Evolutionary conservation across 192 early-diverging fungal species (phyloP).

Genomic region (Thamnidium elegans): DNA sequence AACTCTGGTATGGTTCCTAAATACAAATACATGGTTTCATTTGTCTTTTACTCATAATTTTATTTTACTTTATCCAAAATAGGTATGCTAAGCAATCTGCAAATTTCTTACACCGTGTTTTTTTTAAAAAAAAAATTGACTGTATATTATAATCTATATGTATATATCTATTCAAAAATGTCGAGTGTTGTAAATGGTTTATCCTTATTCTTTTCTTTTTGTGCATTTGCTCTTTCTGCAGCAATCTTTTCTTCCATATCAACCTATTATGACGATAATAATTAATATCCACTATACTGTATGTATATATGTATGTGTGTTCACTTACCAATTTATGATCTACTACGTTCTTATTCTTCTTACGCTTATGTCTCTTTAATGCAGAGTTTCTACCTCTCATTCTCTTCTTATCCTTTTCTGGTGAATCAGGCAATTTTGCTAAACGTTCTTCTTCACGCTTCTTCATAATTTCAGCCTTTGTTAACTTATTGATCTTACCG

Average conservation of each 20-base stretch:
- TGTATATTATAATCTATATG: constrained; percentile 1
- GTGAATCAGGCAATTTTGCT: constrained; percentile 45
- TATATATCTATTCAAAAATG: constrained; percentile 42
- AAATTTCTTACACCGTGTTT: no score
- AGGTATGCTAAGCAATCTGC: no score
- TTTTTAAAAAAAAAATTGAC: no score
- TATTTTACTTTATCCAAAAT: no score
- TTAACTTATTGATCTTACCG: constrained; percentile 71
- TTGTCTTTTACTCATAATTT: no score
- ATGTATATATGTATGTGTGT: no score
- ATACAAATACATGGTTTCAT: no score
- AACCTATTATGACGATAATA: constrained; percentile 9
- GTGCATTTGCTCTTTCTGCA: constrained; percentile 35
- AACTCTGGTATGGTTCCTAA: no score
- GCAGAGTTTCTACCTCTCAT: constrained; percentile 76
- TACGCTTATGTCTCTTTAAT: constrained; percentile 70
- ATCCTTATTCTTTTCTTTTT: constrained; percentile 38
- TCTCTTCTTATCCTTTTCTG: constrained; percentile 53
- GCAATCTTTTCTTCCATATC: constrained; percentile 56
- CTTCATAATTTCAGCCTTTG: constrained; percentile 55
- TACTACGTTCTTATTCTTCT: constrained; percentile 78
- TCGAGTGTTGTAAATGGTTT: constrained; percentile 60
- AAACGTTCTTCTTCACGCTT: constrained; percentile 60
- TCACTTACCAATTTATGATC: constrained; percentile 68
- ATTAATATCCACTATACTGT: neutral